phyloP scores from a whole-genome alignment of 225 moss, liverwort and hornwort species.

The Physcomitrium patens region DNA sequence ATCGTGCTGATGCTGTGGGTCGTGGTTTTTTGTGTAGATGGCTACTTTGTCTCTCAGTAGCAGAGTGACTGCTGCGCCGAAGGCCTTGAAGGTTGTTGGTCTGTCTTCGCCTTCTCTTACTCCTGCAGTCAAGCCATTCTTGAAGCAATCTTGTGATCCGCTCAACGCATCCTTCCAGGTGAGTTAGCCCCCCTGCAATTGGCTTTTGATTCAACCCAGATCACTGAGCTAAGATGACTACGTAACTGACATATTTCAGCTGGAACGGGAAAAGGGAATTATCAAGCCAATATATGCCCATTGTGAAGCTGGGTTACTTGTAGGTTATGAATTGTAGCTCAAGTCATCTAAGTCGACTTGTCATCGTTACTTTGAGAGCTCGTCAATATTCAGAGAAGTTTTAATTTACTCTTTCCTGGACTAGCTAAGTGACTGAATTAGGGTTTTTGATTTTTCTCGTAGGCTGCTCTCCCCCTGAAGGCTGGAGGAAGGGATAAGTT shows the following conservation, averaged over 20 bases:
- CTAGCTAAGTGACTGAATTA: background rate
- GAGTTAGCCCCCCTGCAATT: background rate
- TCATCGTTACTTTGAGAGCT: no score
- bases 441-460: slow-evolving; percentile 21
- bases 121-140: slow-evolving; percentile 67
- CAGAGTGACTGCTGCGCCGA: slow-evolving; percentile 62
- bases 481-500: slow-evolving; percentile 47
- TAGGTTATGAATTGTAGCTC: no score
- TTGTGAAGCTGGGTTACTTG: no score
- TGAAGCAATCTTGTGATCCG: slow-evolving; percentile 63
- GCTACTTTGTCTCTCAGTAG: slow-evolving; percentile 70
- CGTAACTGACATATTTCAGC: no score
- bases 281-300: no score
- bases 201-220: background rate
- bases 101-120: slow-evolving; percentile 69
- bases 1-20: background rate
- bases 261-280: no score
- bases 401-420: no score
- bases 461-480: slow-evolving; percentile 45
- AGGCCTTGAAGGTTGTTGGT: slow-evolving; percentile 67
- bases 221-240: no score
- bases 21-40: slow-evolving; percentile 50
- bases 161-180: slow-evolving; percentile 59
- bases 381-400: no score
- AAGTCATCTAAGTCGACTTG: no score